phyloP scores from a whole-genome alignment of 345 rosid species.

The Microcos paniculata region DNA sequence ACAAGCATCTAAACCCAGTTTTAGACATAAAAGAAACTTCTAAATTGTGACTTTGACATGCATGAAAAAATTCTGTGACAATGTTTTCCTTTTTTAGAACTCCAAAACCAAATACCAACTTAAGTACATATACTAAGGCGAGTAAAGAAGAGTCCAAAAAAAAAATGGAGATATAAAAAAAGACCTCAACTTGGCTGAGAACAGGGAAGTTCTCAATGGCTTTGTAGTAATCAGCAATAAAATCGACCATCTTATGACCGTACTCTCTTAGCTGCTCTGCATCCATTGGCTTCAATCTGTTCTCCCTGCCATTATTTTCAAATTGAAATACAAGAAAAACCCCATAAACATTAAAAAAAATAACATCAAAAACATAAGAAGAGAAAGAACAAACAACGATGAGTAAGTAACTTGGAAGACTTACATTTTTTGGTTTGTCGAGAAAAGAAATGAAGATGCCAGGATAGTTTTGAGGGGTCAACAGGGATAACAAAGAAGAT shows the following conservation, averaged over 20 bases:
- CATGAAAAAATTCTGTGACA: neutral
- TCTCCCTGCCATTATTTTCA: conserved; percentile 28
- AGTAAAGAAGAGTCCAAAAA: neutral
- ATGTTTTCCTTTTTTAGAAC: too few relatives aligned
- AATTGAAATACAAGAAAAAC: conserved; percentile 1
- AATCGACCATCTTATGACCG: conserved; percentile 87
- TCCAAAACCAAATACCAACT: neutral
- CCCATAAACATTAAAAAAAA: neutral
- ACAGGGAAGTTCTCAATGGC: conserved; percentile 76
- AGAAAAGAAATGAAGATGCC: neutral
- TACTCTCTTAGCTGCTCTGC: conserved; percentile 71
- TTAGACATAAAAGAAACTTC: neutral
- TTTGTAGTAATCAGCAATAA: conserved; percentile 89
- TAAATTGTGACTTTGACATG: neutral
- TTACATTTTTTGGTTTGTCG: conserved; percentile 22
- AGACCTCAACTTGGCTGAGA: conserved; percentile 86
- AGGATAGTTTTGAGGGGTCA: neutral
- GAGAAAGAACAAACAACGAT: neutral
- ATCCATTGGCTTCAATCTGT: conserved; percentile 56
- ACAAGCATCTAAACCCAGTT: neutral
- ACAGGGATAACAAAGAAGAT: neutral
- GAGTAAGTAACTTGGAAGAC: neutral
- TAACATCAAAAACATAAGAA: neutral
- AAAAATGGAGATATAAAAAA: neutral
- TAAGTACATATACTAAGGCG: neutral